phyloP scores from a whole-genome alignment of 2,329 filamentous ascomycete genomes.

The Arachnomyces sp. region DNA sequence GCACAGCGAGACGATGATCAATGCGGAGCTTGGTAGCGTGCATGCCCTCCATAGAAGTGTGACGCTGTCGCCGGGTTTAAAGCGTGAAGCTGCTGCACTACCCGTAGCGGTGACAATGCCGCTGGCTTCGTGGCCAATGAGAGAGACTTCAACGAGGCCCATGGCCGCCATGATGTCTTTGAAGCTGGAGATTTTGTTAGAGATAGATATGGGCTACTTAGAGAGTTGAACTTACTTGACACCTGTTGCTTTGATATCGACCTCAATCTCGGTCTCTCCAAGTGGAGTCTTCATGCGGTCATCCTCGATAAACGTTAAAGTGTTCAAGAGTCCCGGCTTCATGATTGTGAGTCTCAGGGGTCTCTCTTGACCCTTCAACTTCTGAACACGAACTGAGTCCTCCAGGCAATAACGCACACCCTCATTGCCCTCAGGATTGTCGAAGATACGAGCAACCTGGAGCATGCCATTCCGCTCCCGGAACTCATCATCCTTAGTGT shows the following conservation, averaged over 20 bases:
- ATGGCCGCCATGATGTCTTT: constrained; percentile 38
- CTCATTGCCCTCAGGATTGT: constrained; percentile 14
- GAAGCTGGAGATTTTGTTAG: constrained; percentile 16
- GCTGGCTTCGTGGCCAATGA: constrained; percentile 34
- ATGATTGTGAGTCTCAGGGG: constrained; percentile 16
- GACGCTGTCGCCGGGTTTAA: constrained; percentile 36
- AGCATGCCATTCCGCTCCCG: constrained; percentile 15
- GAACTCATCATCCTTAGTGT: constrained; percentile 12
- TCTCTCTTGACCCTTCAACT: constrained; percentile 17
- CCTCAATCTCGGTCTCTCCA: constrained; percentile 16
- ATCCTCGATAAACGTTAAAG: constrained; percentile 21
- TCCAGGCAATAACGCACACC: constrained; percentile 14
- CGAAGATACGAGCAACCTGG: constrained; percentile 15
- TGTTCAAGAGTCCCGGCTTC: constrained; percentile 14
- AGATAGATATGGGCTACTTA: neutral
- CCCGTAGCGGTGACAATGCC: constrained; percentile 26
- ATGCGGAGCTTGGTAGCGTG: constrained; percentile 20
- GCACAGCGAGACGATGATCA: constrained; percentile 23
- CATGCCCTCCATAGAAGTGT: constrained; percentile 25
- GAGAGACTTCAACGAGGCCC: constrained; percentile 20
- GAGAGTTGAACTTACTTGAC: constrained; percentile 9
- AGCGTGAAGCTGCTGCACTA: constrained; percentile 15
- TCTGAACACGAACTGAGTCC: constrained; percentile 7
- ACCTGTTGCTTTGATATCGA: constrained; percentile 15
- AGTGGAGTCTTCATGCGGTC: constrained; percentile 7